A percentile compares a stretch with the other conserved stretches of the same genome.
phyloP scores from a whole-genome alignment of 768 basidiomycete species.

The Clitopilus passeckerianus region DNA sequence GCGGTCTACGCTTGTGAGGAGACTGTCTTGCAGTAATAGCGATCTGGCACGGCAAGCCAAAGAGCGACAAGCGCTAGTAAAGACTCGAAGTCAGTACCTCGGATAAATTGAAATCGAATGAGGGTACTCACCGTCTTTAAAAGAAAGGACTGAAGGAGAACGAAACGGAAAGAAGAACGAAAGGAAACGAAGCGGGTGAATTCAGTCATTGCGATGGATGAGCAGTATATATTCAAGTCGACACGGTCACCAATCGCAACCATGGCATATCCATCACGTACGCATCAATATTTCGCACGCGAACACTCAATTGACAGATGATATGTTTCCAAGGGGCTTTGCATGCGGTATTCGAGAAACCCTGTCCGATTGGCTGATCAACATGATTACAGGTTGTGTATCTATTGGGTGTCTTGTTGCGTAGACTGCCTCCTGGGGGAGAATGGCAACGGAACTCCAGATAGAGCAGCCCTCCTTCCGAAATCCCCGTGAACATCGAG shows the following conservation, averaged over 20 bases:
- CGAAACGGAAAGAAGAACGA: conserved; percentile 35
- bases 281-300: conserved; percentile 23
- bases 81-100: background rate
- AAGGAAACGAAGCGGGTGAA: conserved; percentile 35
- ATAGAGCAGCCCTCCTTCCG: conserved; percentile 50
- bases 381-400: conserved; percentile 10
- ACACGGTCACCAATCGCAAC: conserved; percentile 33
- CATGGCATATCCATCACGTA: conserved; percentile 18
- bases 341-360: conserved; percentile 8
- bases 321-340: conserved; percentile 11
- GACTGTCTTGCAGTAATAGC: conserved; percentile 64
- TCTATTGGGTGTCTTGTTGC: conserved; percentile 15
- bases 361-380: conserved; percentile 13
- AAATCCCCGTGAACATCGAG: conserved; percentile 91
- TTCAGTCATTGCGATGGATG: conserved; percentile 9
- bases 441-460: conserved; percentile 32
- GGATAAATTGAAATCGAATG: background rate
- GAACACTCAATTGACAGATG: conserved; percentile 16
- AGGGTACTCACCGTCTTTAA: conserved; percentile 34
- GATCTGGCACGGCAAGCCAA: conserved; percentile 35
- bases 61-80: conserved; percentile 39
- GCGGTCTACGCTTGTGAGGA: conserved; percentile 69
- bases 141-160: conserved; percentile 31
- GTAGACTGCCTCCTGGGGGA: conserved; percentile 34
- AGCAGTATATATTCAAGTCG: conserved; percentile 15